A percentile compares a stretch with the other conserved stretches of the same genome.
Conservation (phyloP, 495 filamentous ascomycete genomes). For the Xylaria flabelliformis region DNA sequence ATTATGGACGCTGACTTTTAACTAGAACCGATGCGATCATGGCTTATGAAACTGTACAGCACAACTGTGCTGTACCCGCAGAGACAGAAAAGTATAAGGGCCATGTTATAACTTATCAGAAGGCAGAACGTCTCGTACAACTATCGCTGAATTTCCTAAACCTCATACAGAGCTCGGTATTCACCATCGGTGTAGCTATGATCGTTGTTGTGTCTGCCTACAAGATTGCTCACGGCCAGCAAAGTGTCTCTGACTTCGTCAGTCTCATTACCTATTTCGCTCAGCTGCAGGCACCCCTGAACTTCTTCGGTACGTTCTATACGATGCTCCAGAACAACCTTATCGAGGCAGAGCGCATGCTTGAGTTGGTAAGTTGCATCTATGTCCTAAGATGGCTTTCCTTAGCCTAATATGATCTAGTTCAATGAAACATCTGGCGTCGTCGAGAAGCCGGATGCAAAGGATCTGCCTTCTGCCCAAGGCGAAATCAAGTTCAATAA, state of each 20-base stretch:
- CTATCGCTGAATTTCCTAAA: slow-evolving; percentile 72
- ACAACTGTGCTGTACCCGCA: slow-evolving; percentile 32
- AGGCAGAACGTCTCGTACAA: slow-evolving; percentile 46
- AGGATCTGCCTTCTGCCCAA: slow-evolving; percentile 61
- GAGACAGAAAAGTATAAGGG: slow-evolving; percentile 32
- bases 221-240: slow-evolving; percentile 85
- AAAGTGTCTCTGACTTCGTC: slow-evolving; percentile 83
- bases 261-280: slow-evolving; percentile 77
- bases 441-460: slow-evolving; percentile 56
- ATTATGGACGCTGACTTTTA: slow-evolving; percentile 16
- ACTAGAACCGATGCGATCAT: slow-evolving; percentile 44
- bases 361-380: slow-evolving; percentile 64
- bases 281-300: slow-evolving; percentile 79
- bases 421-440: slow-evolving; percentile 76
- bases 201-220: slow-evolving; percentile 55
- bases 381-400: background rate
- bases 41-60: slow-evolving; percentile 35
- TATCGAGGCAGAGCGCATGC: slow-evolving; percentile 83
- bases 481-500: slow-evolving; percentile 77
- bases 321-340: slow-evolving; percentile 84
- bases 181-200: slow-evolving; percentile 24
- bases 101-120: slow-evolving; percentile 32
- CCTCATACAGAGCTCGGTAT: slow-evolving; percentile 41
- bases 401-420: slow-evolving; percentile 9
- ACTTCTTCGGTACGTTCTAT: slow-evolving; percentile 90